Base-by-base conservation (phyloP, 257 asterid species). In the Rubia yunnanensis region DNA sequence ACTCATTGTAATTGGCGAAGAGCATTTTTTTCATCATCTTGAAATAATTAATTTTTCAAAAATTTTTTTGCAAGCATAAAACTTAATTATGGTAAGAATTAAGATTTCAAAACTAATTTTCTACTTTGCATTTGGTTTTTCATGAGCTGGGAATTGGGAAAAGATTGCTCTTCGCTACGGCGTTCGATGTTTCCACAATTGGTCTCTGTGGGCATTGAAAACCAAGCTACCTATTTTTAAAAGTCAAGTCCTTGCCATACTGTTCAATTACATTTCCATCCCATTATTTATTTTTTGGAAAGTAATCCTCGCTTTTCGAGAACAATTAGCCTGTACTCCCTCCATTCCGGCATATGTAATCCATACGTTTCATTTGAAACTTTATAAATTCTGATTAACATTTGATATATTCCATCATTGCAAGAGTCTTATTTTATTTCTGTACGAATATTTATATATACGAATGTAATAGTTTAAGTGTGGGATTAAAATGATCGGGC, bases 161-260 rank as follows among this genome's bases (percentile, higher is more conserved):
- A 18, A 50, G 27, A 50, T 50, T 1, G 27, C 27, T 15, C 27
- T 15, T 44, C 52, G 5, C 27, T 50, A 7, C 57, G 57, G 7
- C 57, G 57, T 9, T 50, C 24, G 22, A 44, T 58, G 24, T 28
- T 56, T 31, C 41, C 34, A 28, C 63, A 58, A 28, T 58, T 58
- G 41, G 63, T 18, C 62, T 56, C 10, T 18, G 64, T 8, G 64
- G 64, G 64, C 41, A 30, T 59, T 59, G 64, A 59, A 30, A 59
- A 59, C 36, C 26, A 59, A 59, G 26, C 63, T 53, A 44, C 6
- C 30, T 53, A 50, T 9, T 23, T 53, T 23, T 55, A 7, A 24
- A 55, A 53, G 34, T 55, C 60, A 55, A 55, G 31, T 13, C 60
- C 24, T 50, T 14, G 20, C 17, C 22, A 23, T 23, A 11, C 59